Conservation (phyloP, 2,329 filamentous ascomycete genomes). For the Cryphonectria nitschkei region DNA sequence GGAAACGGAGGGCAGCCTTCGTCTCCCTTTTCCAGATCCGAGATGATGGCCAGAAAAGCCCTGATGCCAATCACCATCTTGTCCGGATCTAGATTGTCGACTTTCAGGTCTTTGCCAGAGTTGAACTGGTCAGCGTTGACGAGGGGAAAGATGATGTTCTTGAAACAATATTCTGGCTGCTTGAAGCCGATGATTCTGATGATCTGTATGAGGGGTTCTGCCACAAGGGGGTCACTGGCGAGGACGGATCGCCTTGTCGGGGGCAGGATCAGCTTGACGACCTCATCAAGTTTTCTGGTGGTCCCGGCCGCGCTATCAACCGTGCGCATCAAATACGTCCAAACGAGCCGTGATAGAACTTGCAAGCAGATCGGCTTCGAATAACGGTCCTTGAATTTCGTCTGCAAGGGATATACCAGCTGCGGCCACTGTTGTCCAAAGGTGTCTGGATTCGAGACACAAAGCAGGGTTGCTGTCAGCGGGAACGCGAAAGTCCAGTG, state of each 20-base stretch:
- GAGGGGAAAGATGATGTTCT: conserved; percentile 89
- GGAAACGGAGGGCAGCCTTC: conserved; percentile 82
- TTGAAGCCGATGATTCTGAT: conserved; percentile 94
- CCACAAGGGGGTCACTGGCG: conserved; percentile 80
- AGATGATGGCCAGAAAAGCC: conserved; percentile 90
- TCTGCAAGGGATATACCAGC: conserved; percentile 74
- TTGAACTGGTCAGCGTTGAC: conserved; percentile 91
- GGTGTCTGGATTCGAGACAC: conserved; percentile 81
- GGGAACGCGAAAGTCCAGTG: conserved; percentile 92
- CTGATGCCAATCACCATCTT: conserved; percentile 97
- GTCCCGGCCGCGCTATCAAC: conserved; percentile 71
- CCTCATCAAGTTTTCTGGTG: conserved; percentile 83
- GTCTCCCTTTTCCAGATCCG: conserved; percentile 85
- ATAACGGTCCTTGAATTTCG: conserved; percentile 81
- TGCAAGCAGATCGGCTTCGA: conserved; percentile 81
- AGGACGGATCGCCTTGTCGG: conserved; percentile 78
- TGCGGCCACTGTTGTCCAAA: conserved; percentile 88
- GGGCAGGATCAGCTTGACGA: conserved; percentile 82
- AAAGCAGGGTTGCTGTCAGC: conserved; percentile 83
- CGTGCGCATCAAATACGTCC: conserved; percentile 90
- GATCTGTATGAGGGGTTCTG: conserved; percentile 89
- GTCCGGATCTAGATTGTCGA: conserved; percentile 94
- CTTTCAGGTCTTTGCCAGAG: conserved; percentile 74
- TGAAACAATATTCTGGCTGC: conserved; percentile 91
- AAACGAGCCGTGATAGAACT: conserved; percentile 85